Evolutionary conservation across 1,284 basidiomycete species (phyloP), one percentile per base, ranked within the genome.

Genomic region (Ustilago cynodontis): DNA sequence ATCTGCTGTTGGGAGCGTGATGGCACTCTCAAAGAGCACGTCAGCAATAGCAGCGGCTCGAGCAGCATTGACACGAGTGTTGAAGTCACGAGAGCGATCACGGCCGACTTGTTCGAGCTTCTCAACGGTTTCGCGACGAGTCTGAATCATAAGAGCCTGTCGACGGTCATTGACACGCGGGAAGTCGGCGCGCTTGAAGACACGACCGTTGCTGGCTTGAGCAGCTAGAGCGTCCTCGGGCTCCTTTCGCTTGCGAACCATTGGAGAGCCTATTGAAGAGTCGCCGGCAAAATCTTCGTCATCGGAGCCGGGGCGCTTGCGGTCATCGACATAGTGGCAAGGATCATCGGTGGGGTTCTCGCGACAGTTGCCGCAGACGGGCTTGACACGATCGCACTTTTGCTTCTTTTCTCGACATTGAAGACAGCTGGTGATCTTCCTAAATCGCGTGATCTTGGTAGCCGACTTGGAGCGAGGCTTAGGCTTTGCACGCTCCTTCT

Each of bases 391-490:
- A 45, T 82, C 81, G 59, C 81, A 82, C 62, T 82, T 82, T 63
- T 81, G 81, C 72, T 82, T 82, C 67, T 71, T 76, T 33, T 80
- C 80, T 53, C 81, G 66, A 51, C 81, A 82, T 50, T 77, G 75
- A 16, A 80, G 62, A 49, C 81, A 82, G 57, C 75, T 78, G 29
- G 72, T 82, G 58, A 82, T 81, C 65, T 81, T 80, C 35, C 81
- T 66, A 58, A 71, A 79, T 33, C 81, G 80, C 33, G 75, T 82
- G 65, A 82, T 82, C 64, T 82, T 82, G 60, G 71, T 77, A 20
- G 66, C 70, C 2, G 77, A 72, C 49, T 76, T 79, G 69, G 73
- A 72, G 39, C 77, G 77, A 24, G 75, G 75, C 24, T 72, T 75
- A 39, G 77, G 73, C 50, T 73, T 80, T 59, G 79, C 79, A 18